A percentile compares a stretch with the other conserved stretches of the same genome.
Conservation (phyloP, 768 basidiomycete species). For the Kwoniella sp. region DNA sequence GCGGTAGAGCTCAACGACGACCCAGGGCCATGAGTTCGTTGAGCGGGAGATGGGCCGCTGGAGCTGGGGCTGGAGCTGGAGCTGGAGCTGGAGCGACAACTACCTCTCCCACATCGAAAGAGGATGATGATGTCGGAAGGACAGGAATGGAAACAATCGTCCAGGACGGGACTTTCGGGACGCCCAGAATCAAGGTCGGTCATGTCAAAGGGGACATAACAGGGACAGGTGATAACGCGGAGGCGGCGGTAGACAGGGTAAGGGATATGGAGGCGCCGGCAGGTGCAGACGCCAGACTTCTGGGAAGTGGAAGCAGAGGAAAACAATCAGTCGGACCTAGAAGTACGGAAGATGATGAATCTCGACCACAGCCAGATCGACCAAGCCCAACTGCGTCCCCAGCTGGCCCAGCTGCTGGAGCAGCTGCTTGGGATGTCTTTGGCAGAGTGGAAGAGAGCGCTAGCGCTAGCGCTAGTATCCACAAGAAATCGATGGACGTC, state of each 20-base stretch:
- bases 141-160: background rate
- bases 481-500: background rate
- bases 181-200: background rate
- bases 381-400: background rate
- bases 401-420: background rate
- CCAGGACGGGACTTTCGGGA: no score
- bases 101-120: no score
- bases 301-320: background rate
- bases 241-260: background rate
- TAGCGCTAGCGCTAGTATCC: no score
- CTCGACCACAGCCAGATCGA: no score
- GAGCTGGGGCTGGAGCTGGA: background rate
- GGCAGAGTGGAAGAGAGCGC: constrained; percentile 18
- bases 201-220: background rate
- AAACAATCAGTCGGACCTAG: no score
- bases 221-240: background rate
- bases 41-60: constrained; percentile 5
- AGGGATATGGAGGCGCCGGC: no score
- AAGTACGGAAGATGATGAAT: no score
- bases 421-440: constrained; percentile 38
- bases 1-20: constrained; percentile 52
- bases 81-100: no score
- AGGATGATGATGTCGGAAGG: background rate
- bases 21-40: constrained; percentile 16
- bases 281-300: no score